Conservation (phyloP, 2,329 filamentous ascomycete species). For the Tothia fuscella region DNA sequence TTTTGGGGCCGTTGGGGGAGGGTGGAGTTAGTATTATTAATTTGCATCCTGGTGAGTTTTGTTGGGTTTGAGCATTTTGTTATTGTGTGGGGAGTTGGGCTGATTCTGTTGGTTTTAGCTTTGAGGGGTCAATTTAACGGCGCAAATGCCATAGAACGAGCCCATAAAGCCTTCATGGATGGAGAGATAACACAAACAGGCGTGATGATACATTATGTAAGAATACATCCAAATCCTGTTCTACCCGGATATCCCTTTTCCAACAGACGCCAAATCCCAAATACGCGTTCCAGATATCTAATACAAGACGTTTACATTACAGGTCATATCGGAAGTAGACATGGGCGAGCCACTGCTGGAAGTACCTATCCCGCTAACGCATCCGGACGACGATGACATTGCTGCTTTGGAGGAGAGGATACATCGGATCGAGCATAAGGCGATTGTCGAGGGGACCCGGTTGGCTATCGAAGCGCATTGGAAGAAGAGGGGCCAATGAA, state of each 20-base stretch:
- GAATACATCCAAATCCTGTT: not conserved
- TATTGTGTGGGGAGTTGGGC: not conserved
- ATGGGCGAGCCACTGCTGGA: constrained; percentile 62
- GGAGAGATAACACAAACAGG: constrained; percentile 59
- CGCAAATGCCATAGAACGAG: constrained; percentile 63
- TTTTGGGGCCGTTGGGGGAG: constrained; percentile 54
- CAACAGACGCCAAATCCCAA: not conserved
- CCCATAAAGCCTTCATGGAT: constrained; percentile 59
- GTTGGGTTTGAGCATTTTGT: not conserved
- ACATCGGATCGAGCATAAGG: constrained; percentile 61
- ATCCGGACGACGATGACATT: constrained; percentile 48
- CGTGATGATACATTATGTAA: constrained; percentile 80
- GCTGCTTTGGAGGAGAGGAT: constrained; percentile 59
- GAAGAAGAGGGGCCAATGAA: constrained; percentile 20
- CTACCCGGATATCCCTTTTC: not conserved
- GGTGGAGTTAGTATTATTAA: constrained; percentile 64
- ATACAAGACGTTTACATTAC: not conserved
- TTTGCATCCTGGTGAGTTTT: constrained; percentile 48
- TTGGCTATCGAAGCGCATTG: constrained; percentile 33
- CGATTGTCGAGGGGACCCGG: constrained; percentile 65
- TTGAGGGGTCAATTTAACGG: constrained; percentile 67
- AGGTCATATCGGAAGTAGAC: constrained; percentile 54
- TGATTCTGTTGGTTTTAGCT: constrained; percentile 18
- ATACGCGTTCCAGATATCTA: not conserved
- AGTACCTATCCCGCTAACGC: constrained; percentile 52